Evolutionary conservation across 306 rosid species (phyloP).

Genomic region (Phaseolus lunatus): DNA sequence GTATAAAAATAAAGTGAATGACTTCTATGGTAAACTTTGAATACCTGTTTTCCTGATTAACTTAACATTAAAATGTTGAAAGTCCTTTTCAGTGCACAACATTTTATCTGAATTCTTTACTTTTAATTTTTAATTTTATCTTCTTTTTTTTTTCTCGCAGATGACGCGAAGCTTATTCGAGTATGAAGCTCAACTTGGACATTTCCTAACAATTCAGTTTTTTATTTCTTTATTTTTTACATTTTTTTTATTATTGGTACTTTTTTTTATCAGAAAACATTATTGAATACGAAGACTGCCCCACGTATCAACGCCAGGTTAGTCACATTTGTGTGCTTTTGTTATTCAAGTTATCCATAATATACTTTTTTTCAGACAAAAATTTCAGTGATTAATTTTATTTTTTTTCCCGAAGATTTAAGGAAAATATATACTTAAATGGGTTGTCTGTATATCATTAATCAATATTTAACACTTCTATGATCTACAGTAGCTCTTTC

Average conservation of each 20-base stretch:
- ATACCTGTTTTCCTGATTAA: not conserved
- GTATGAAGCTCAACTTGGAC: constrained; percentile 45
- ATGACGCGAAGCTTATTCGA: constrained; percentile 83
- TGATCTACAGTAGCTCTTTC: not conserved
- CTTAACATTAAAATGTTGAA: not conserved
- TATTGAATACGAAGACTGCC: constrained; percentile 70
- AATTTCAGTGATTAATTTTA: not conserved
- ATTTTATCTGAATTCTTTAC: constrained; percentile 19
- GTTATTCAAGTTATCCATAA: not conserved
- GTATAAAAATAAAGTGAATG: constrained; percentile 86
- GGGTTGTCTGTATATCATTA: too few relatives aligned
- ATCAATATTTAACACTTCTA: not conserved
- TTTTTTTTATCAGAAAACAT: constrained; percentile 83
- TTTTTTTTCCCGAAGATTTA: not conserved
- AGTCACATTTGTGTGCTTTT: constrained; percentile 34
- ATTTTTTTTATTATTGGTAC: constrained; percentile 16
- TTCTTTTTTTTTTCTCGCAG: constrained; percentile 55
- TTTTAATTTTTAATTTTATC: constrained; percentile 20
- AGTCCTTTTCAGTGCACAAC: constrained; percentile 4
- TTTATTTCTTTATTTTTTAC: not conserved
- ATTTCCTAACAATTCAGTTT: not conserved
- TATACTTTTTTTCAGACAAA: not conserved
- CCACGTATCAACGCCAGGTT: constrained; percentile 86
- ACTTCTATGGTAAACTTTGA: constrained; percentile 53
- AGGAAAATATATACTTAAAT: too few relatives aligned